These are phyloP conservation scores for Colletotrichum camelliae DNA, from an alignment of 2,329 filamentous ascomycete genomes.

Conservation along the genomic window DNA sequence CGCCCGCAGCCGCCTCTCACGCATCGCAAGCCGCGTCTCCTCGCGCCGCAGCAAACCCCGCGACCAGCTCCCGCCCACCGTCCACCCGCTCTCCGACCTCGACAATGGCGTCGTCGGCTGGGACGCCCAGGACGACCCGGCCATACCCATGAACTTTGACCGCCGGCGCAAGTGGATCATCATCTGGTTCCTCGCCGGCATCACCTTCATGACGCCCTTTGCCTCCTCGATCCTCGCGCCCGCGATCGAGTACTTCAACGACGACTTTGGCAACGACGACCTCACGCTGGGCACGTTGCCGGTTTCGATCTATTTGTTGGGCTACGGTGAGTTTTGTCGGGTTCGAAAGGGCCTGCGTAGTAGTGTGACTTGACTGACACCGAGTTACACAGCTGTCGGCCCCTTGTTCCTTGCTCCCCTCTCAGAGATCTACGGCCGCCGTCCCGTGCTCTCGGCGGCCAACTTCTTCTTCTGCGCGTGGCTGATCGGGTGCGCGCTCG, in stretches of 20 bases:
- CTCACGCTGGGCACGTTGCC: constrained; percentile 54
- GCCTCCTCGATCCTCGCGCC: constrained; percentile 66
- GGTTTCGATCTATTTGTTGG: constrained; percentile 67
- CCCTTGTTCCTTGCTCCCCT: constrained; percentile 63
- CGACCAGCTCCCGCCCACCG: constrained; percentile 36
- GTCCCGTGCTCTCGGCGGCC: constrained; percentile 58
- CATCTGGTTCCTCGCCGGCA: constrained; percentile 59
- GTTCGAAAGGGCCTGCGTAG: no score
- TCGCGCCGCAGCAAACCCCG: constrained; percentile 25
- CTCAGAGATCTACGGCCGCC: constrained; percentile 69
- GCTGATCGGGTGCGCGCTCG: constrained; percentile 68
- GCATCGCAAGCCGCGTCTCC: constrained; percentile 27
- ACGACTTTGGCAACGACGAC: constrained; percentile 49
- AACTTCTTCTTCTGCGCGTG: constrained; percentile 67
- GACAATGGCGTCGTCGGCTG: constrained; percentile 62
- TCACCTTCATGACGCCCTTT: constrained; percentile 70
- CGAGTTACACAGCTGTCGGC: constrained; percentile 45
- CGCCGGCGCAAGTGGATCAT: constrained; percentile 62
- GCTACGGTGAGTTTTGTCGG: constrained; percentile 40
- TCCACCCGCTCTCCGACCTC: constrained; percentile 56
- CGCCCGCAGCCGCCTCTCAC: constrained; percentile 28
- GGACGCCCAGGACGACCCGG: constrained; percentile 63
- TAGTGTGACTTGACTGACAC: not conserved
- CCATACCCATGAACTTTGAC: constrained; percentile 64
- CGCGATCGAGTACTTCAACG: constrained; percentile 47